Evolutionary conservation across 2,329 filamentous ascomycete genomes (phyloP).

Genomic region (Ascochyta koolunga): DNA sequence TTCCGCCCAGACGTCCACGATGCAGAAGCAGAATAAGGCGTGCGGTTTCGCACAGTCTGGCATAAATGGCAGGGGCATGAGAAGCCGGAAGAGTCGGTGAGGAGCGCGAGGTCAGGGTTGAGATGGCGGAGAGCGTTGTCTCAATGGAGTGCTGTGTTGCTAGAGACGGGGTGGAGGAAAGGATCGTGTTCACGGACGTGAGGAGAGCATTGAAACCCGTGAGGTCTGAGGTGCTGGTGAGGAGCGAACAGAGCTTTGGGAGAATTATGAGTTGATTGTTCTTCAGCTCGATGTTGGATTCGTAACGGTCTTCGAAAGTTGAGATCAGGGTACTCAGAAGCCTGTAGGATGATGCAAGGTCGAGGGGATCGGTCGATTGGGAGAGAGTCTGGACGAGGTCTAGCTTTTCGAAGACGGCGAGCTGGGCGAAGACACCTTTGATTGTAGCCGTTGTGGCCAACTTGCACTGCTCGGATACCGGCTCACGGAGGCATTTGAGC

Average conservation of each 20-base stretch:
- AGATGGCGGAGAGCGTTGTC: slow-evolving; percentile 46
- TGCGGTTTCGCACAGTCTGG: slow-evolving; percentile 60
- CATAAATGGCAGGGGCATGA: slow-evolving; percentile 54
- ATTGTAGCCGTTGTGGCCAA: slow-evolving; percentile 18
- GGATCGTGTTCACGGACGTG: slow-evolving; percentile 57
- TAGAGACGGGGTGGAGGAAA: slow-evolving; percentile 45
- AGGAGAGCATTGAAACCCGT: slow-evolving; percentile 57
- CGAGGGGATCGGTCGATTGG: slow-evolving; percentile 5
- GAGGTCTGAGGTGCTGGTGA: slow-evolving; percentile 59
- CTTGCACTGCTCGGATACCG: slow-evolving; percentile 18
- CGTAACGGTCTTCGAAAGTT: slow-evolving; percentile 34
- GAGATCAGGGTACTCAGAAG: slow-evolving; percentile 37
- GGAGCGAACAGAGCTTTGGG: slow-evolving; percentile 30
- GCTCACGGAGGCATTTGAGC: slow-evolving; percentile 24
- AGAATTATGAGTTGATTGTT: slow-evolving; percentile 38
- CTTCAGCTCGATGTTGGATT: slow-evolving; percentile 28
- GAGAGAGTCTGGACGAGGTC: slow-evolving; percentile 24
- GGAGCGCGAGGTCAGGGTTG: slow-evolving; percentile 41
- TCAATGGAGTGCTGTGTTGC: slow-evolving; percentile 54
- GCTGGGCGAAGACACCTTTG: slow-evolving; percentile 19
- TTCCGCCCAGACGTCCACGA: slow-evolving; percentile 63
- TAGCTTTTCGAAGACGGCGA: slow-evolving; percentile 30
- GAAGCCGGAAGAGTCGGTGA: slow-evolving; percentile 34
- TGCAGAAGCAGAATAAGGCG: slow-evolving; percentile 62
- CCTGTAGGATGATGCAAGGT: slow-evolving; percentile 25